phyloP scores from a whole-genome alignment of 768 basidiomycete species.

The Nevesoporus exiguus region DNA sequence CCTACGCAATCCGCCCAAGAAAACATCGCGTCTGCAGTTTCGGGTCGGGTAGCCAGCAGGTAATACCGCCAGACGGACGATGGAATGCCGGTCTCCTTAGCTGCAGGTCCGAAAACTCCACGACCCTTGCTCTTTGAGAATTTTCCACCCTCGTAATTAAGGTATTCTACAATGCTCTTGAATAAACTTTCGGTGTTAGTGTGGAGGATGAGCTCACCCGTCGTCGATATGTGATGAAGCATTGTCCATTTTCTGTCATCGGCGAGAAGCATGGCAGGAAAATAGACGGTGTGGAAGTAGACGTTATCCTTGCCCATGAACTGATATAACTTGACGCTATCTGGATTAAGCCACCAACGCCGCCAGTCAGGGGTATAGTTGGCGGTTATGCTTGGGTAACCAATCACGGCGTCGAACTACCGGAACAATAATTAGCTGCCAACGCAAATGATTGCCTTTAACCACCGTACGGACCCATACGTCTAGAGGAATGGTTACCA shows the following conservation, averaged over 20 bases:
- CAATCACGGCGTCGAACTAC: conserved; percentile 97
- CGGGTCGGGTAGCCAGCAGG: conserved; percentile 86
- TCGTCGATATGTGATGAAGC: conserved; percentile 91
- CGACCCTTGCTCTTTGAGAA: conserved; percentile 97
- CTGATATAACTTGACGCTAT: conserved; percentile 89
- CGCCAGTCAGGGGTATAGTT: conserved; percentile 94
- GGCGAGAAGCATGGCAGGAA: conserved; percentile 84
- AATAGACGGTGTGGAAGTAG: conserved; percentile 97
- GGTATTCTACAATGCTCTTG: conserved; percentile 62
- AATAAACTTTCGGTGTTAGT: not conserved
- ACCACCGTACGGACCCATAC: conserved; percentile 73
- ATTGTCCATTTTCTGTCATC: conserved; percentile 93
- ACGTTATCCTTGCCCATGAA: conserved; percentile 99
- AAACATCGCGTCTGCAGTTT: conserved; percentile 93
- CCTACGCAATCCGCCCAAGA: conserved; percentile 93
- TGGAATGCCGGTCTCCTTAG: conserved; percentile 90
- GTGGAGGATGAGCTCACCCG: conserved; percentile 52
- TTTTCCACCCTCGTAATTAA: conserved; percentile 98
- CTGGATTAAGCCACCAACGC: conserved; percentile 93
- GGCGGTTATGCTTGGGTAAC: conserved; percentile 96
- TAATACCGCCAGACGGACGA: conserved; percentile 97
- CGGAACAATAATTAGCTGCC: conserved; percentile 2
- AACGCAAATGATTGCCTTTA: not conserved
- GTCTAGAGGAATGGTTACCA: conserved; percentile 44
- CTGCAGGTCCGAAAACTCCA: conserved; percentile 94